Percentiles rank a stretch among this genome's conserved stretches.
Conservation (phyloP, 768 basidiomycete species). For the Leccinellum rugosiceps region DNA sequence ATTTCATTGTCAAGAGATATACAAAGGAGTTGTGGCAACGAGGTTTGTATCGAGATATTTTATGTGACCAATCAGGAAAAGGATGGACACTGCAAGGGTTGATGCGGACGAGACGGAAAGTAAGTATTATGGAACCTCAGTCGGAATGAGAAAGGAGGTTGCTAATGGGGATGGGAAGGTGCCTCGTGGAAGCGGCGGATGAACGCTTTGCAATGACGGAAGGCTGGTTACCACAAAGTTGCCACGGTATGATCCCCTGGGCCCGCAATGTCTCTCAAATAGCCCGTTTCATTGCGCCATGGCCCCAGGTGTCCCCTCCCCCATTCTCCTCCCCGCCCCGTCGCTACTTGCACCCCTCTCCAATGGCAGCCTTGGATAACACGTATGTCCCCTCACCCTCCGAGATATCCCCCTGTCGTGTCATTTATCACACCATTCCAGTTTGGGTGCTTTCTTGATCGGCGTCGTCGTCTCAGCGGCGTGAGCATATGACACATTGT, state of each 20-base stretch:
- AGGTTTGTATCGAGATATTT: not conserved
- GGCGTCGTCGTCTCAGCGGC: slow-evolving; percentile 51
- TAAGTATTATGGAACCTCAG: slow-evolving; percentile 17
- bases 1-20: not conserved
- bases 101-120: slow-evolving; percentile 6
- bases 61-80: not conserved
- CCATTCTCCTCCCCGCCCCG: not conserved
- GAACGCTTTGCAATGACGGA: slow-evolving; percentile 26
- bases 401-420: not conserved
- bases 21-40: not conserved
- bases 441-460: slow-evolving; percentile 52
- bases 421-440: slow-evolving; percentile 21
- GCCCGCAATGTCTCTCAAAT: slow-evolving; percentile 12
- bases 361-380: slow-evolving; percentile 31
- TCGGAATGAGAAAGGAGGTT: slow-evolving; percentile 7
- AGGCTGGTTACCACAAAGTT: slow-evolving; percentile 14
- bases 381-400: slow-evolving; percentile 31
- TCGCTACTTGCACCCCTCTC: not conserved
- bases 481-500: slow-evolving; percentile 35
- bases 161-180: slow-evolving; percentile 16
- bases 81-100: slow-evolving; percentile 6
- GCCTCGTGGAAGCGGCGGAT: slow-evolving; percentile 20
- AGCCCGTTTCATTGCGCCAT: slow-evolving; percentile 5
- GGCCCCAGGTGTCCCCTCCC: not conserved
- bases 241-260: not conserved